Percentiles rank a stretch among this genome's conserved stretches.
phyloP scores from a whole-genome alignment of 1,139 yeast species.

The Diutina pseudorugosa region DNA sequence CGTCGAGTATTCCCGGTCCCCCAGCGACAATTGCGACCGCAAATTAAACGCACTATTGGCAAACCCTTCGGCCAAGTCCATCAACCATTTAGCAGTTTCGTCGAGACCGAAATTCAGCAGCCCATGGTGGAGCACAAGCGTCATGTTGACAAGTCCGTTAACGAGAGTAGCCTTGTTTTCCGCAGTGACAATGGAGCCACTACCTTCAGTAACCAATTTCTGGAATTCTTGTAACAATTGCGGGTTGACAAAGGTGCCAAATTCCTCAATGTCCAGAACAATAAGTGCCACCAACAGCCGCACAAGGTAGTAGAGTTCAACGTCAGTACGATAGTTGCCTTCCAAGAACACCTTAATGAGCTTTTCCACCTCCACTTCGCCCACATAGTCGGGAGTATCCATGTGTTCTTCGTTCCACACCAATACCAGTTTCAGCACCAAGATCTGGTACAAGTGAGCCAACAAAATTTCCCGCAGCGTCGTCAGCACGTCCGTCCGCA shows the following conservation, averaged over 20 bases:
- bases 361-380: slow-evolving; percentile 24
- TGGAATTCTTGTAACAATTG: neutral
- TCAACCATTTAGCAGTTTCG: slow-evolving; percentile 28
- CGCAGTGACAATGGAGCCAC: slow-evolving; percentile 19
- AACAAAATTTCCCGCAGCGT: slow-evolving; percentile 37
- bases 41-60: slow-evolving; percentile 23
- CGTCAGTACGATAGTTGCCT: slow-evolving; percentile 26
- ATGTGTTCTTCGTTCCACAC: slow-evolving; percentile 25
- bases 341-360: slow-evolving; percentile 20
- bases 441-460: slow-evolving; percentile 38
- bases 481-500: slow-evolving; percentile 35
- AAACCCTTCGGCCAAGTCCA: slow-evolving; percentile 36
- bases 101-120: slow-evolving; percentile 40
- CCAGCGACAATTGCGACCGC: slow-evolving; percentile 22
- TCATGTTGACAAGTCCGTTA: slow-evolving; percentile 31
- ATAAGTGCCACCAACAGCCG: slow-evolving; percentile 32
- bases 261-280: slow-evolving; percentile 39
- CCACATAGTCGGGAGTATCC: slow-evolving; percentile 21
- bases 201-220: slow-evolving; percentile 9
- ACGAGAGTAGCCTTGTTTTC: slow-evolving; percentile 29
- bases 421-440: slow-evolving; percentile 30
- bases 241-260: slow-evolving; percentile 32
- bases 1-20: slow-evolving; percentile 34
- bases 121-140: slow-evolving; percentile 35
- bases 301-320: slow-evolving; percentile 30